Evolutionary conservation across 306 rosid genomes (phyloP), one percentile per base, ranked within the genome.

Genomic region (Ceratonia siliqua): DNA sequence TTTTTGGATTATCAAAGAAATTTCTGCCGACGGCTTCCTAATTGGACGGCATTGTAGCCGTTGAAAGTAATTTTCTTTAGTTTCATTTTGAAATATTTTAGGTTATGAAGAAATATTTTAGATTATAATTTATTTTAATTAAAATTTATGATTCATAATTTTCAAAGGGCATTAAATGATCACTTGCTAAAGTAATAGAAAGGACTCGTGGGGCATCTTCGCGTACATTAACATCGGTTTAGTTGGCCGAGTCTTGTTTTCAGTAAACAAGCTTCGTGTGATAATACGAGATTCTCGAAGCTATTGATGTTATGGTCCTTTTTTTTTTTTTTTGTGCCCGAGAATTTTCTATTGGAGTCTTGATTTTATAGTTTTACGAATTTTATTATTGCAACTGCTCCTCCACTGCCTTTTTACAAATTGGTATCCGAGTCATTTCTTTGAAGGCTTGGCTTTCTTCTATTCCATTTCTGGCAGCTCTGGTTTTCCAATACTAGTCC

Each of bases 351-450:
- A 73, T 77, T 70, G 70, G 45, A 79, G 45, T 50, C 85, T 83
- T 83, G 50, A 82, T 81, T 66, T 66, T 79, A 74, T 86, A 83
- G 66, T 85, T 85, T 79, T 68, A 75, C 41, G 62, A 62, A 72
- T 76, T 85, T 65, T 68, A 77, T 93, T 88, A 86, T 83, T 78
- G 89, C 81, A 78, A 80, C 96, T 70, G 82, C 89, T 86, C 89
- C 88, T 77, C 93, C 59, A 79, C 76, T 67, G 62, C 83, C 50
- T 68, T 74, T 54, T 17, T 27, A 24, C 72, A 49, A 68, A 27
- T 69, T 78, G 43, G 79, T 63, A 71, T 84, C 82, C 67, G 46
- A 53, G 69, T 27, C 66, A 74, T 79, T 70, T 64, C 77, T 85
- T 65, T 59, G 74, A 85, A 35, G 36, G 72, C 81, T 79, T 77